Conservation (phyloP, 495 filamentous ascomycete genomes). For the Sordaria brevicollis region DNA sequence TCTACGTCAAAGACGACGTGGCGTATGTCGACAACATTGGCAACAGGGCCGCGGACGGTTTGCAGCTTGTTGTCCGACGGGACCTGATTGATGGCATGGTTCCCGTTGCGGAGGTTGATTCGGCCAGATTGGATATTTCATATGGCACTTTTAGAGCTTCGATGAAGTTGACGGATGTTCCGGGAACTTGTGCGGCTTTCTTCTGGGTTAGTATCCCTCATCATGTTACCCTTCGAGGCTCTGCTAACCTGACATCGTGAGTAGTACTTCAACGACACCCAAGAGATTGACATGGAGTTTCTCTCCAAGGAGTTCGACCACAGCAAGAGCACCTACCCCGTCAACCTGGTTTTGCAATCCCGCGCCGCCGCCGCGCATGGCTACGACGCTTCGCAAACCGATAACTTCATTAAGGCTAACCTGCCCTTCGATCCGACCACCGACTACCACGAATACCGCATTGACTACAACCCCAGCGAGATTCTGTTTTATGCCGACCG, state of each 20-base stretch:
- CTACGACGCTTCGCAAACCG: slow-evolving; percentile 46
- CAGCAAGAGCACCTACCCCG: slow-evolving; percentile 35
- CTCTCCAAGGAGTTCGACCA: slow-evolving; percentile 49
- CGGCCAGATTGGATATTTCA: slow-evolving; percentile 44
- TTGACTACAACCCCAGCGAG: slow-evolving; percentile 53
- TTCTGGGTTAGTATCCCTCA: slow-evolving; percentile 51
- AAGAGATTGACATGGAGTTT: slow-evolving; percentile 74
- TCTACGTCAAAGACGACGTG: slow-evolving; percentile 41
- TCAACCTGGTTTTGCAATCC: slow-evolving; percentile 67
- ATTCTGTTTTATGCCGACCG: slow-evolving; percentile 60
- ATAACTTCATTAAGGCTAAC: slow-evolving; percentile 40
- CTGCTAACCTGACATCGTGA: not conserved
- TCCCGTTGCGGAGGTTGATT: slow-evolving; percentile 49
- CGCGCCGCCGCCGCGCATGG: slow-evolving; percentile 40
- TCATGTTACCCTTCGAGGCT: not conserved
- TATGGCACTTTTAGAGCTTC: slow-evolving; percentile 58
- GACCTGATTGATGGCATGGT: slow-evolving; percentile 40
- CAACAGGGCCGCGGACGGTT: slow-evolving; percentile 20
- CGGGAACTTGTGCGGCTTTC: slow-evolving; percentile 65
- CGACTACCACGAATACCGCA: slow-evolving; percentile 64
- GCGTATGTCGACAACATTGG: slow-evolving; percentile 23
- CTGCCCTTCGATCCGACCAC: slow-evolving; percentile 52
- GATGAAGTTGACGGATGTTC: slow-evolving; percentile 47
- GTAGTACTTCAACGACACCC: slow-evolving; percentile 65
- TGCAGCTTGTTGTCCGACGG: slow-evolving; percentile 49